These are phyloP conservation scores for Nitzschia palea DNA, from an alignment of 108 stramenopile species.

Conservation along the genomic window DNA sequence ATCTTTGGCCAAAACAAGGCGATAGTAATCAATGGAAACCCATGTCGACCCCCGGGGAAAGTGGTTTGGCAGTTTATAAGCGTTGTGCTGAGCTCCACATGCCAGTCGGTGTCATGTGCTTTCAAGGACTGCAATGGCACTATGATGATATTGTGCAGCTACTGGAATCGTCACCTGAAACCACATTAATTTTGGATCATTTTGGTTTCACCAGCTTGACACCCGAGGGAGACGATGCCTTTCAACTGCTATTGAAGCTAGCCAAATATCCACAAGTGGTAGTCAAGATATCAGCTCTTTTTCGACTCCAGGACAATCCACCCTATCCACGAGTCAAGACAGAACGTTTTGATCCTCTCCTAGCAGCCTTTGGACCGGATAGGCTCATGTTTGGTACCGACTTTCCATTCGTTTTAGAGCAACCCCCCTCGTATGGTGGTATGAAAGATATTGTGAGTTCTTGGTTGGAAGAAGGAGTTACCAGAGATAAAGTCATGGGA, in stretches of 20 bases:
- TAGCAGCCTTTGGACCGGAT: conserved; percentile 67
- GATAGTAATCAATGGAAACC: conserved; percentile 35
- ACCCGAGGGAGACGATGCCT: conserved; percentile 52
- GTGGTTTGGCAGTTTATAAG: conserved; percentile 66
- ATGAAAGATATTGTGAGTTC: conserved; percentile 58
- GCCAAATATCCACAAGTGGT: conserved; percentile 68
- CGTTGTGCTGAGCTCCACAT: conserved; percentile 76
- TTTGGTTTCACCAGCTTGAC: conserved; percentile 83
- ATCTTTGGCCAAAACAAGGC: conserved; percentile 61
- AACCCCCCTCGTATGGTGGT: conserved; percentile 55
- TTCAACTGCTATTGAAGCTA: conserved; percentile 62
- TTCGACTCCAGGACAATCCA: conserved; percentile 62
- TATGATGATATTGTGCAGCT: conserved; percentile 64
- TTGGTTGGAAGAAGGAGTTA: conserved; percentile 47
- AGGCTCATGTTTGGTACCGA: conserved; percentile 84
- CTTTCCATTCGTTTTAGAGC: conserved; percentile 81
- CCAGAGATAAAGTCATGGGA: conserved; percentile 57
- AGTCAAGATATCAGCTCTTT: conserved; percentile 84
- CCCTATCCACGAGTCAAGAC: conserved; percentile 60
- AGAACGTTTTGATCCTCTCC: conserved; percentile 64
- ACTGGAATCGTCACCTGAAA: conserved; percentile 61
- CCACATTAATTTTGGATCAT: conserved; percentile 79
- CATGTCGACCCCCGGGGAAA: conserved; percentile 29
- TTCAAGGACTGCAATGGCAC: conserved; percentile 81
- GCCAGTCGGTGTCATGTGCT: conserved; percentile 90